These are phyloP conservation scores for Cyclotella distinguenda DNA, from an alignment of 108 stramenopile species.

Conservation along the genomic window DNA sequence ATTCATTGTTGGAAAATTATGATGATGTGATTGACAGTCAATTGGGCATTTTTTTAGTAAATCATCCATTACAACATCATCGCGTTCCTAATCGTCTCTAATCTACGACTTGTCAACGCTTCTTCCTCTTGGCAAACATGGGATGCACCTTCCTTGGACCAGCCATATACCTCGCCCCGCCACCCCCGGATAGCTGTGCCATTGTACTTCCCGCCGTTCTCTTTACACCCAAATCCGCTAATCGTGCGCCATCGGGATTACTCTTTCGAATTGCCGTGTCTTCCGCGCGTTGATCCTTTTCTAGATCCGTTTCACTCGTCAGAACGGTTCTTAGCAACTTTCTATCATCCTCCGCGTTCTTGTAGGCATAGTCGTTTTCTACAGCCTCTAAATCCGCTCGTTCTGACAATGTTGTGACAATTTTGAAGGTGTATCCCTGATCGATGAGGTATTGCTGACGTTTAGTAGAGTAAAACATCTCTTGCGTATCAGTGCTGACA, in stretches of 20 bases:
- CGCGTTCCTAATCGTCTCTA: too few relatives aligned
- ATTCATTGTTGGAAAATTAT: too few relatives aligned
- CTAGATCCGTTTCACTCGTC: constrained; percentile 73
- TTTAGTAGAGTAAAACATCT: constrained; percentile 97
- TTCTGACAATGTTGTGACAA: constrained; percentile 88
- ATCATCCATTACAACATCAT: too few relatives aligned
- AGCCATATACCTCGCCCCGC: constrained; percentile 67
- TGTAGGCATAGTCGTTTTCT: constrained; percentile 66
- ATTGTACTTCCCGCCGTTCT: constrained; percentile 71
- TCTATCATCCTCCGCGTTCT: constrained; percentile 75
- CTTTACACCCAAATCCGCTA: constrained; percentile 79
- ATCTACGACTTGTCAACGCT: constrained; percentile 18
- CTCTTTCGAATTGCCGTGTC: constrained; percentile 90
- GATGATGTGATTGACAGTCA: too few relatives aligned
- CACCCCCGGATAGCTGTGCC: constrained; percentile 76
- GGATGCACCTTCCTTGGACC: constrained; percentile 74
- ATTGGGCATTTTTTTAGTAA: too few relatives aligned
- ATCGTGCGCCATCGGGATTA: constrained; percentile 79
- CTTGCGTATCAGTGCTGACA: constrained; percentile 96
- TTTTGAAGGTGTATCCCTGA: constrained; percentile 99
- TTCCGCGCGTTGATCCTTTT: constrained; percentile 83
- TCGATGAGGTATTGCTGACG: constrained; percentile 98
- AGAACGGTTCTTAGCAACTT: constrained; percentile 69
- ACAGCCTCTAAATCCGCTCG: constrained; percentile 70
- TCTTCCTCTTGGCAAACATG: constrained; percentile 74